Evolutionary conservation across 176 grass and related monocot species (phyloP).

Genomic region (Puccinellia tenuiflora): DNA sequence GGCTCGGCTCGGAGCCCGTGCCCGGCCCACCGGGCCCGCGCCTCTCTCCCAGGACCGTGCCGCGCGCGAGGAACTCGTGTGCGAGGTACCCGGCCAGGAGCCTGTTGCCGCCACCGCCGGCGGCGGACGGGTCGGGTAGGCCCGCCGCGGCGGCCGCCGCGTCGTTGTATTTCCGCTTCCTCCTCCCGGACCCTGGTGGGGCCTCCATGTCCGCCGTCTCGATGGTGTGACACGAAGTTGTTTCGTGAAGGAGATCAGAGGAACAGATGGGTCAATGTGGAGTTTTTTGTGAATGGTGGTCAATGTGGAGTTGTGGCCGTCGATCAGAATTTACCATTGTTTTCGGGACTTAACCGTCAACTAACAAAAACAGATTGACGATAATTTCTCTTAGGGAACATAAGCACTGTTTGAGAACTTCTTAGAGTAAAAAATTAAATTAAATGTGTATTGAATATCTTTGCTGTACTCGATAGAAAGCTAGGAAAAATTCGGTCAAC

Average conservation of each 20-base stretch:
- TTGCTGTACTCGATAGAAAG: too few species aligned
- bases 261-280: neutral
- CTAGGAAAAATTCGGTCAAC: too few species aligned
- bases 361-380: too few species aligned
- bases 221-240: neutral
- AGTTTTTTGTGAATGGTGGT: neutral
- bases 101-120: conserved; percentile 9
- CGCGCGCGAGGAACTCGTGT: conserved; percentile 45
- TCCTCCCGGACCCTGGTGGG: neutral
- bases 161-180: conserved; percentile 20
- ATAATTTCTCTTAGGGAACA: too few species aligned
- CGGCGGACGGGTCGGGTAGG: neutral
- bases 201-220: neutral
- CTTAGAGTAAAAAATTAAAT: too few species aligned
- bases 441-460: too few species aligned
- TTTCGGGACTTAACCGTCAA: too few species aligned
- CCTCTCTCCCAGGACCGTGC: conserved; percentile 30
- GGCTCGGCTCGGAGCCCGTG: neutral
- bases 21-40: neutral
- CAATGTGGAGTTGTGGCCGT: too few species aligned
- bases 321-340: too few species aligned
- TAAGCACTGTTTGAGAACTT: too few species aligned
- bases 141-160: neutral
- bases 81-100: conserved; percentile 52
- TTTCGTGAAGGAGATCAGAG: neutral